Conservation (phyloP, 2,329 filamentous ascomycete genomes). For the Neurospora crassa region DNA sequence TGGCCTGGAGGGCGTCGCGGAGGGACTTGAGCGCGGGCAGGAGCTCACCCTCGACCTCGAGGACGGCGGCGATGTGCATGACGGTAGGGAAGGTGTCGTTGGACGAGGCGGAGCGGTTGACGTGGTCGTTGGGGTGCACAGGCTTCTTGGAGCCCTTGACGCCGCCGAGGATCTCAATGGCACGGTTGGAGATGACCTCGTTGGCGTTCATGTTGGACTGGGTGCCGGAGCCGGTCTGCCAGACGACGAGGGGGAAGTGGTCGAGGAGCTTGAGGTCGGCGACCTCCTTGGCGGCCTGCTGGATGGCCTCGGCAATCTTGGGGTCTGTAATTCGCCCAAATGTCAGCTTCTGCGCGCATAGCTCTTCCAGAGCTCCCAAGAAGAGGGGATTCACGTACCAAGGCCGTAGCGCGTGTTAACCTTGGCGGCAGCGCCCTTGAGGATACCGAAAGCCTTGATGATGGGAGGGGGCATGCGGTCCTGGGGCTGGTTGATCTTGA, state of each 20-base stretch:
- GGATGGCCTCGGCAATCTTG: slow-evolving; percentile 83
- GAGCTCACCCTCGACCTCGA: slow-evolving; percentile 81
- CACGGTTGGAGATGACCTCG: slow-evolving; percentile 98
- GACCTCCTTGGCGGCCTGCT: slow-evolving; percentile 89
- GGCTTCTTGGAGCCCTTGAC: slow-evolving; percentile 95
- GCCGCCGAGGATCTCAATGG: slow-evolving; percentile 94
- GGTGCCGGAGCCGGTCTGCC: slow-evolving; percentile 97
- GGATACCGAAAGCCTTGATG: slow-evolving; percentile 86
- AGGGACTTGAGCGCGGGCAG: slow-evolving; percentile 76
- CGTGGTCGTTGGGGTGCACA: slow-evolving; percentile 98
- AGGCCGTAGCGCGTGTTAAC: slow-evolving; percentile 95
- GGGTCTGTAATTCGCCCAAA: slow-evolving; percentile 49
- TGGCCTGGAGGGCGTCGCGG: slow-evolving; percentile 73
- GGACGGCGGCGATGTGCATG: slow-evolving; percentile 97
- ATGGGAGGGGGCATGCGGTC: slow-evolving; percentile 96
- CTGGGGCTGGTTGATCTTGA: slow-evolving; percentile 98
- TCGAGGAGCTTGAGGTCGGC: slow-evolving; percentile 88
- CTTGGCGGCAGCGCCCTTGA: slow-evolving; percentile 91
- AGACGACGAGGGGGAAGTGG: slow-evolving; percentile 97
- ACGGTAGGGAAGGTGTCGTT: slow-evolving; percentile 99
- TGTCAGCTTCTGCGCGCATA: slow-evolving; percentile 8
- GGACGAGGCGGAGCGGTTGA: slow-evolving; percentile 97
- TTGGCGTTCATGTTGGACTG: slow-evolving; percentile 99
- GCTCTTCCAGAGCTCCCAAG: background rate
- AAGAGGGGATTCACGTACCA: slow-evolving; percentile 38